phyloP scores from a whole-genome alignment of 768 basidiomycete genomes.

The Leccinellum rugosiceps region DNA sequence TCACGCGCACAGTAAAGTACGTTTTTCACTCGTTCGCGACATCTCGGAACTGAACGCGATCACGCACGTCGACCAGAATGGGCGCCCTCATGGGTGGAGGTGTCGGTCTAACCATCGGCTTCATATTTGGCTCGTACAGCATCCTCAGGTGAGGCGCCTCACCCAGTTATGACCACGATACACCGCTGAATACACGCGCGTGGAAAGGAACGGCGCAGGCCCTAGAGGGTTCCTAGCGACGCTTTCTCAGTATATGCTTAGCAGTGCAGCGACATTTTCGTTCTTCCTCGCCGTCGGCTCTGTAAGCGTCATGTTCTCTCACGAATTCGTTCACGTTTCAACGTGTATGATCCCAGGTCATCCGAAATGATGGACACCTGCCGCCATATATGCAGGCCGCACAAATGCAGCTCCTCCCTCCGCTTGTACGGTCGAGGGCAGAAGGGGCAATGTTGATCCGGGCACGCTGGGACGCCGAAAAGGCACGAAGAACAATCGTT shows the following conservation, averaged over 20 bases:
- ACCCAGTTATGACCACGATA: neutral
- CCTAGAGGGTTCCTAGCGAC: constrained; percentile 88
- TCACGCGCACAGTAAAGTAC: constrained; percentile 53
- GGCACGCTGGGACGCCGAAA: constrained; percentile 73
- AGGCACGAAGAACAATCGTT: constrained; percentile 24
- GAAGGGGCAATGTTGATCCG: constrained; percentile 71
- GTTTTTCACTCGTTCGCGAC: constrained; percentile 15
- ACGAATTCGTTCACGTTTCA: neutral
- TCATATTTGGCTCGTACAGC: constrained; percentile 93
- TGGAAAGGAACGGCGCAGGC: constrained; percentile 77
- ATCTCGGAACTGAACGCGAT: constrained; percentile 5
- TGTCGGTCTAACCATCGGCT: constrained; percentile 95
- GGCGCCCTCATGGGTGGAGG: constrained; percentile 90
- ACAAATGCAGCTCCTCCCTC: constrained; percentile 53
- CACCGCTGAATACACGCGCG: constrained; percentile 5
- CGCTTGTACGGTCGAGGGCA: constrained; percentile 57
- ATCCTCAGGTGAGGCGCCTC: constrained; percentile 70
- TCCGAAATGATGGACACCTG: constrained; percentile 72
- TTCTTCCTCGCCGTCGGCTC: constrained; percentile 97
- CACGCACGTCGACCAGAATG: constrained; percentile 55
- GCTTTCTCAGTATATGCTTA: constrained; percentile 97
- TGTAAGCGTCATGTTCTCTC: constrained; percentile 41
- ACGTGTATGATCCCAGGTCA: constrained; percentile 54
- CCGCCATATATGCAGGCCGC: constrained; percentile 63
- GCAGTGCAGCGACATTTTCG: constrained; percentile 94